Evolutionary conservation across 208 protist species (phyloP).

Genomic region (Acanthamoeba triangularis): DNA sequence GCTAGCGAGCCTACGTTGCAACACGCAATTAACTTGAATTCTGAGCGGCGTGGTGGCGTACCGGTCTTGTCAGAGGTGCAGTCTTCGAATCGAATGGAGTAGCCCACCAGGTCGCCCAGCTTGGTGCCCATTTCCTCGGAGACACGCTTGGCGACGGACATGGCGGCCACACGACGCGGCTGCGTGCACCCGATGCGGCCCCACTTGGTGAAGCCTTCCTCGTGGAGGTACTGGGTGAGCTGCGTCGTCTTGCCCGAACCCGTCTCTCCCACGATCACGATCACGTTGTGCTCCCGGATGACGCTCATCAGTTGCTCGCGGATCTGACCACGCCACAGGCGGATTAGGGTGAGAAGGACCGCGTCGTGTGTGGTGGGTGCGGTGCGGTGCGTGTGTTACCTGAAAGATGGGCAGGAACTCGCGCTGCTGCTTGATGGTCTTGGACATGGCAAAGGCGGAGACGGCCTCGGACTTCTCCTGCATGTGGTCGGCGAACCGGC

Average conservation of each 20-base stretch:
- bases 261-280: conserved; percentile 94
- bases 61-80: conserved; percentile 79
- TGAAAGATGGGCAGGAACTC: conserved; percentile 96
- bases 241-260: conserved; percentile 97
- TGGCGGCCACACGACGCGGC: conserved; percentile 96
- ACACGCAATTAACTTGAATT: not conserved
- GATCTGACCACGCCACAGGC: too few species aligned
- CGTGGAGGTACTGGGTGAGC: conserved; percentile 95
- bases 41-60: not conserved
- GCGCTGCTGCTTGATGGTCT: conserved; percentile 93
- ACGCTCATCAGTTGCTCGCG: conserved; percentile 95
- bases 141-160: conserved; percentile 96
- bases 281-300: conserved; percentile 91
- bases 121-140: conserved; percentile 93
- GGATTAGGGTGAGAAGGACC: too few species aligned
- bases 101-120: conserved; percentile 93
- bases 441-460: conserved; percentile 86
- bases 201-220: conserved; percentile 87
- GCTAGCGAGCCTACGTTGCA: too few species aligned
- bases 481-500: conserved; percentile 82
- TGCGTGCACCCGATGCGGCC: conserved; percentile 94
- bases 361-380: too few species aligned
- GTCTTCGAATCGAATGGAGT: conserved; percentile 92
- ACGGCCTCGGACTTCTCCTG: conserved; percentile 74
- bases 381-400: conserved; percentile 76